These are phyloP conservation scores for Cadophora gregata DNA, from an alignment of 2,329 filamentous ascomycete species.

Conservation along the genomic window DNA sequence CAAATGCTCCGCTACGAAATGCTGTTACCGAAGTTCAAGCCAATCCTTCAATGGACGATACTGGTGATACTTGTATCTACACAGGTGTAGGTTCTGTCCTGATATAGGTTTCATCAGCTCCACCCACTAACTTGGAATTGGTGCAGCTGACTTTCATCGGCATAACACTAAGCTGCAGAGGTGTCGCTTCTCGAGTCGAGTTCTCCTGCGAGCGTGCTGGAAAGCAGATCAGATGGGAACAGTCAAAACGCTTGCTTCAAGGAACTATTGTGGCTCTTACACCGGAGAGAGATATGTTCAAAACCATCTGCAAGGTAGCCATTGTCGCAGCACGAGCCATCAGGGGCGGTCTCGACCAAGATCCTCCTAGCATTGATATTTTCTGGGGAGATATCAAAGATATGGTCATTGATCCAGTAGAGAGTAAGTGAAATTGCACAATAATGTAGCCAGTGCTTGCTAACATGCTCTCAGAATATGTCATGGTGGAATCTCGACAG, in stretches of 20 bases:
- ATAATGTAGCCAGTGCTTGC: background rate
- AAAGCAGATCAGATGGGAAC: constrained; percentile 69
- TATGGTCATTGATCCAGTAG: constrained; percentile 69
- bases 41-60: constrained; percentile 63
- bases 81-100: constrained; percentile 62
- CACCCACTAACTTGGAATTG: background rate
- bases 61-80: constrained; percentile 66
- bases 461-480: constrained; percentile 37
- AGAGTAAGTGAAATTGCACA: constrained; percentile 55
- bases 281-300: constrained; percentile 64
- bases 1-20: constrained; percentile 69
- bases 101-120: background rate
- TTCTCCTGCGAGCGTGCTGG: constrained; percentile 72
- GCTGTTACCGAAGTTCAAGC: constrained; percentile 63
- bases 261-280: constrained; percentile 61
- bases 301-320: constrained; percentile 69
- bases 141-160: constrained; percentile 69
- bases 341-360: constrained; percentile 62
- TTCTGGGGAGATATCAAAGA: constrained; percentile 69
- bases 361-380: constrained; percentile 76
- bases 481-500: constrained; percentile 78
- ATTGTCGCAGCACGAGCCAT: constrained; percentile 74
- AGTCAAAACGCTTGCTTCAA: constrained; percentile 57
- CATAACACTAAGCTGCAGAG: constrained; percentile 65
- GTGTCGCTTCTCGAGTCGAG: constrained; percentile 69